phyloP scores from a whole-genome alignment of 2,329 filamentous ascomycete species.

The Colletotrichum tabaci region DNA sequence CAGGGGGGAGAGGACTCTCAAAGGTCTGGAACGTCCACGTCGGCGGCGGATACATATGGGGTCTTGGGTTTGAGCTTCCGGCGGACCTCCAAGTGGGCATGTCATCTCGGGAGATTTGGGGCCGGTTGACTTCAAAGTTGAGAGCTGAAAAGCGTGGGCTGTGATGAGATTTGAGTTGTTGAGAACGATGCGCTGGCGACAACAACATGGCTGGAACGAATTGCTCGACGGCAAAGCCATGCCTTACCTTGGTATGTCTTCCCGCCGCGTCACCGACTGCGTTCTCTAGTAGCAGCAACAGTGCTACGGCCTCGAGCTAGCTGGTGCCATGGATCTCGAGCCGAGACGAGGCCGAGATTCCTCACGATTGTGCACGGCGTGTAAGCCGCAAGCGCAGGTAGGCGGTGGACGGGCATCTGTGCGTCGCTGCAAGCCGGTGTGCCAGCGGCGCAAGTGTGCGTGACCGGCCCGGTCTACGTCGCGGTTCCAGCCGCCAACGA shows the following conservation, averaged over 20 bases:
- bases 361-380: neutral
- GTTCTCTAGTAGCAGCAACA: too few species aligned
- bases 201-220: too few species aligned
- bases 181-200: too few species aligned
- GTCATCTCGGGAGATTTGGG: neutral
- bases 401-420: neutral
- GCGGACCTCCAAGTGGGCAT: neutral
- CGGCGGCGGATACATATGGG: neutral
- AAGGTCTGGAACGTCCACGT: slow-evolving; percentile 10
- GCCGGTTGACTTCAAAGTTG: neutral
- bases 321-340: slow-evolving; percentile 1
- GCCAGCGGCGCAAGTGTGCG: neutral
- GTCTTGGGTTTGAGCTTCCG: neutral
- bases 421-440: neutral
- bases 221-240: too few species aligned
- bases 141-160: neutral
- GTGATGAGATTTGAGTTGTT: too few species aligned
- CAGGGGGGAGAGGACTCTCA: neutral
- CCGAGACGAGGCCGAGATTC: neutral
- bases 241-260: too few species aligned
- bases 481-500: neutral
- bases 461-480: slow-evolving; percentile 5
- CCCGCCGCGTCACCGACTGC: too few species aligned
- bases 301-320: neutral
- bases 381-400: neutral